A percentile compares a stretch with the other conserved stretches of the same genome.
These are phyloP conservation scores for Penicillium polonicum DNA, from an alignment of 2,329 filamentous ascomycete species.

Conservation along the genomic window DNA sequence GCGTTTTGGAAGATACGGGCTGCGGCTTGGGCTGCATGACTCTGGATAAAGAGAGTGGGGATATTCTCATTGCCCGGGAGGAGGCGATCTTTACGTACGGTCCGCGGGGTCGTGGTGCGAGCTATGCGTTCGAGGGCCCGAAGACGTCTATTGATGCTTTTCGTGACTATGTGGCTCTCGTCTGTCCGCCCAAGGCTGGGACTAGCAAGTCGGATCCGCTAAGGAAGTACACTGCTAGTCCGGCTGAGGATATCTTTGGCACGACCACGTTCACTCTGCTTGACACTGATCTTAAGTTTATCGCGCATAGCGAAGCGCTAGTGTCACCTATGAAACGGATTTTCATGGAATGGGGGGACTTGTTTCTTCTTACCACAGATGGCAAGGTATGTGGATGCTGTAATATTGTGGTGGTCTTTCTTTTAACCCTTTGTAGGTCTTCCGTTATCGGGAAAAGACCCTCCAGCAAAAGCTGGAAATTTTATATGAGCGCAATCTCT, in stretches of 20 bases:
- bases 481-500: slow-evolving; percentile 90
- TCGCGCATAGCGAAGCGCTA: slow-evolving; percentile 84
- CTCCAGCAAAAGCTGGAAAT: slow-evolving; percentile 90
- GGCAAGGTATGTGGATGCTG: slow-evolving; percentile 67
- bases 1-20: slow-evolving; percentile 83
- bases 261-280: slow-evolving; percentile 85
- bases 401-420: not conserved
- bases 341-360: slow-evolving; percentile 84
- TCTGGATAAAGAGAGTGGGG: slow-evolving; percentile 72
- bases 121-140: slow-evolving; percentile 85
- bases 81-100: slow-evolving; percentile 96
- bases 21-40: slow-evolving; percentile 96
- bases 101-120: slow-evolving; percentile 77
- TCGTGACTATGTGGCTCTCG: slow-evolving; percentile 80
- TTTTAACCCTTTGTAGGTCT: slow-evolving; percentile 57
- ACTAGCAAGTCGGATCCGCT: slow-evolving; percentile 60
- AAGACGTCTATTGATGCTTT: slow-evolving; percentile 80
- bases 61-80: slow-evolving; percentile 87
- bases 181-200: slow-evolving; percentile 70
- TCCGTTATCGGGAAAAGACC: slow-evolving; percentile 84
- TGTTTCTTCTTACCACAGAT: slow-evolving; percentile 87
- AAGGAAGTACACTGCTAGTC: slow-evolving; percentile 69
- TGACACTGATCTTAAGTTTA: slow-evolving; percentile 86
- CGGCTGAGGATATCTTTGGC: slow-evolving; percentile 76
- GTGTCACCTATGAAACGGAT: slow-evolving; percentile 75